Conservation (phyloP, 371 early-diverging fungal genomes). For the Circinella minor region DNA sequence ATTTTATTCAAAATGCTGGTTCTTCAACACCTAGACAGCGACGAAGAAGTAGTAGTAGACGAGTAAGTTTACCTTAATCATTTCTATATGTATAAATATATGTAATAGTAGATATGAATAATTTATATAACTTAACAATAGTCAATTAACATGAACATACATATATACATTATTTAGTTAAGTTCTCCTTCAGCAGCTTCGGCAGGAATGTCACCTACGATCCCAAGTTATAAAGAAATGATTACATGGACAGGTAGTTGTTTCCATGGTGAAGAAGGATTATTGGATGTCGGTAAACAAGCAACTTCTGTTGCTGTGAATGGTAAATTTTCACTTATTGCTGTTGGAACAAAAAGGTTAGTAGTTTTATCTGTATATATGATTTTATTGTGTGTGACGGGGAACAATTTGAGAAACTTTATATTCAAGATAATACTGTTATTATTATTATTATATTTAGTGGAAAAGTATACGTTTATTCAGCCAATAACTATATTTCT, state of each 20-base stretch:
- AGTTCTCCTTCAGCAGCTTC: conserved; percentile 1
- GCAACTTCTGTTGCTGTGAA: conserved; percentile 51
- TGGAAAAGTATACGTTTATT: conserved; percentile 46
- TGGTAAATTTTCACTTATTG: conserved; percentile 49
- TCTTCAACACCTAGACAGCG: conserved; percentile 9
- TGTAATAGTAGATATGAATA: too few species aligned
- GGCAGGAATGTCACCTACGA: conserved; percentile 16
- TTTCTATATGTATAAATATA: too few species aligned
- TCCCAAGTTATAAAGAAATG: conserved; percentile 35
- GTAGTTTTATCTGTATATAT: background rate
- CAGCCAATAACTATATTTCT: conserved; percentile 34
- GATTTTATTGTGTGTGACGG: too few species aligned
- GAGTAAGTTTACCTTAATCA: background rate
- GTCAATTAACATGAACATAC: background rate
- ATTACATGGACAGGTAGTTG: conserved; percentile 46
- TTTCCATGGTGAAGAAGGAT: conserved; percentile 36
- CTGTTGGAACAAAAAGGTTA: conserved; percentile 47
- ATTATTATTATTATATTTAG: conserved; percentile 10
- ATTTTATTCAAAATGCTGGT: conserved; percentile 38
- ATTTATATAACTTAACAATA: too few species aligned
- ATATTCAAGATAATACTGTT: background rate
- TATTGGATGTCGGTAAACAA: conserved; percentile 8
- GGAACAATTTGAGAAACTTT: background rate
- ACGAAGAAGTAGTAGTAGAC: conserved; percentile 25
- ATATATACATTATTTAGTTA: conserved; percentile 9